These are phyloP conservation scores for Rhizophagus clarus DNA, from an alignment of 192 early-diverging fungal genomes.

Conservation along the genomic window DNA sequence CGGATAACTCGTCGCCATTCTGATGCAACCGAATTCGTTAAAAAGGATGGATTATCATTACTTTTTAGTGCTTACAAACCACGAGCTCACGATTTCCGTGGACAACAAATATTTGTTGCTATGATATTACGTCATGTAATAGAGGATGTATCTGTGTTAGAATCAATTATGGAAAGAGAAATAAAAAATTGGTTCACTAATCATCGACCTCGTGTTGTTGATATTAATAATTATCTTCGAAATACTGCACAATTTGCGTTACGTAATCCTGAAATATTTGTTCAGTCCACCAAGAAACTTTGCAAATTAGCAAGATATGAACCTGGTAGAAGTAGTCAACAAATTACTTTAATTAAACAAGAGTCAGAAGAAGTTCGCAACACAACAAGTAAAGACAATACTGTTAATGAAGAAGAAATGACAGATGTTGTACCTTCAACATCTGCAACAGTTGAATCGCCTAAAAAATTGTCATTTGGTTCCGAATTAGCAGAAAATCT, in stretches of 20 bases:
- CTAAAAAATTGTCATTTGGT: slow-evolving; percentile 42
- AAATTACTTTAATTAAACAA: slow-evolving; percentile 57
- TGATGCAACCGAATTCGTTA: slow-evolving; percentile 68
- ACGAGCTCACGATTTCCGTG: slow-evolving; percentile 67
- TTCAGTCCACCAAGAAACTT: slow-evolving; percentile 59
- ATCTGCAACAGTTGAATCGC: slow-evolving; percentile 30
- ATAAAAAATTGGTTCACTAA: slow-evolving; percentile 74
- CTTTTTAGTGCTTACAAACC: slow-evolving; percentile 64
- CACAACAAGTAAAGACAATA: slow-evolving; percentile 27
- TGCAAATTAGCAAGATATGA: slow-evolving; percentile 71
- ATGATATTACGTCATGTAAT: slow-evolving; percentile 91
- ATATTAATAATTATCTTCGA: slow-evolving; percentile 70
- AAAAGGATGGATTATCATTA: slow-evolving; percentile 63
- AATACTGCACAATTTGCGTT: slow-evolving; percentile 65
- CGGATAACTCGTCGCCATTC: slow-evolving; percentile 75
- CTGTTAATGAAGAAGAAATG: slow-evolving; percentile 35
- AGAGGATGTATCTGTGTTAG: slow-evolving; percentile 69
- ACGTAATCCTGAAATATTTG: slow-evolving; percentile 72
- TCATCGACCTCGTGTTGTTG: slow-evolving; percentile 66
- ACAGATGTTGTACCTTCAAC: slow-evolving; percentile 30
- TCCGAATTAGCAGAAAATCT: slow-evolving; percentile 54
- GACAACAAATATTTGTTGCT: slow-evolving; percentile 76
- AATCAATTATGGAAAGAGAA: slow-evolving; percentile 71
- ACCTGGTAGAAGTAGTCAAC: slow-evolving; percentile 56
- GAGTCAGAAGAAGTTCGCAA: slow-evolving; percentile 31